phyloP scores from a whole-genome alignment of 73 alveolate genomes.

The Paramecium bursaria region DNA sequence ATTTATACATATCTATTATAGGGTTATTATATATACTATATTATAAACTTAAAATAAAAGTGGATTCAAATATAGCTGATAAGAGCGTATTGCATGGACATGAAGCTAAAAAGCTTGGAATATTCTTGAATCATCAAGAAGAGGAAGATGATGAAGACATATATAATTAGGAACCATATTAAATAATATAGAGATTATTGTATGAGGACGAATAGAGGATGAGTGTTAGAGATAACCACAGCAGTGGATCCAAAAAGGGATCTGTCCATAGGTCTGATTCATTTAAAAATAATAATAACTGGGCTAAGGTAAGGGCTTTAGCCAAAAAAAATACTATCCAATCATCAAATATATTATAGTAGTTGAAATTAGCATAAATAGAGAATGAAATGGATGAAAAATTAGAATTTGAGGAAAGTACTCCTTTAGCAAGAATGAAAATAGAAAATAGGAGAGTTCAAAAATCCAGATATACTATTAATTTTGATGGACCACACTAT shows the following conservation, averaged over 20 bases:
- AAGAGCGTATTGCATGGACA: conserved; percentile 35
- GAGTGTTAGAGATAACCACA: conserved; percentile 26
- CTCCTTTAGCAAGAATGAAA: conserved; percentile 25
- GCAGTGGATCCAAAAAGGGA: conserved; percentile 31
- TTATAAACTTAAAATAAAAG: conserved; percentile 11
- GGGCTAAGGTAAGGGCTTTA: not conserved
- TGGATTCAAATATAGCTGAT: conserved; percentile 17
- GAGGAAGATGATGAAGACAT: conserved; percentile 33
- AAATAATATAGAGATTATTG: conserved; percentile 1
- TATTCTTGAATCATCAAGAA: conserved; percentile 4
- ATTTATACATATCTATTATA: not conserved
- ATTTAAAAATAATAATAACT: not conserved
- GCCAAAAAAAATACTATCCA: conserved; percentile 25
- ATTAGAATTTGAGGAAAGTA: conserved; percentile 57
- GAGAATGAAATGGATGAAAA: conserved; percentile 58
- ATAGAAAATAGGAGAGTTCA: conserved; percentile 28
- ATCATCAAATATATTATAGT: conserved; percentile 26
- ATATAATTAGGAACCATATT: conserved; percentile 29
- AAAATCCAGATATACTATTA: conserved; percentile 28
- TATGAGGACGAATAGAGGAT: conserved; percentile 43
- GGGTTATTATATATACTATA: conserved; percentile 17
- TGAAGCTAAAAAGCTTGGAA: conserved; percentile 46
- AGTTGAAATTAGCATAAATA: conserved; percentile 17
- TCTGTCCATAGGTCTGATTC: conserved; percentile 21
- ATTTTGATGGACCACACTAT: not conserved